Evolutionary conservation across 2,329 filamentous ascomycete species (phyloP).

Genomic region (Beauveria bassiana): DNA sequence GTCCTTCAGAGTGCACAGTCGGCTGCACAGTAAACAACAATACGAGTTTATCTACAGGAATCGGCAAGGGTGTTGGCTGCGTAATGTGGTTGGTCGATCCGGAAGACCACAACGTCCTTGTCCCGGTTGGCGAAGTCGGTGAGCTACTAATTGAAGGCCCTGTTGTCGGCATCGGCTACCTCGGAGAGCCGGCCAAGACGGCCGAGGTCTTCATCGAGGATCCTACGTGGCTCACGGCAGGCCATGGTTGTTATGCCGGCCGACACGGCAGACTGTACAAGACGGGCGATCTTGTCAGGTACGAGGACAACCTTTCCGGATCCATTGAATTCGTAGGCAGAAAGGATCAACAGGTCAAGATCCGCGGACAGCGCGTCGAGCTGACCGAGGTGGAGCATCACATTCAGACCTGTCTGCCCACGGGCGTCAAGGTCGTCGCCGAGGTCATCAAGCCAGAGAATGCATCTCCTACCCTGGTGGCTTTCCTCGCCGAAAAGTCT

Average conservation of each 20-base stretch:
- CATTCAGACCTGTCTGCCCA: constrained; percentile 36
- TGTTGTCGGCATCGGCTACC: constrained; percentile 55
- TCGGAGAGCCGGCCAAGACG: constrained; percentile 51
- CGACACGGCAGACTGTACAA: constrained; percentile 44
- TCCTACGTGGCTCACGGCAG: constrained; percentile 42
- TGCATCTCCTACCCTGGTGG: constrained; percentile 37
- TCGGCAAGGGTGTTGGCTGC: constrained; percentile 40
- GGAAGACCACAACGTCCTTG: constrained; percentile 36
- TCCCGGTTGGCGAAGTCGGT: constrained; percentile 41
- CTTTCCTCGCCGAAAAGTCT: constrained; percentile 31
- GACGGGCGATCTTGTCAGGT: constrained; percentile 51
- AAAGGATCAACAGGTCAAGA: constrained; percentile 61
- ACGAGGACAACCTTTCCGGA: constrained; percentile 44
- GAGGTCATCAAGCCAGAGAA: constrained; percentile 41
- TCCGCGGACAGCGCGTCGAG: constrained; percentile 58
- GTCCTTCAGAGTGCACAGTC: constrained; percentile 47
- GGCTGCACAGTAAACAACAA: constrained; percentile 41
- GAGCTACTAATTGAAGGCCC: constrained; percentile 50
- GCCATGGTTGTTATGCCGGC: constrained; percentile 27
- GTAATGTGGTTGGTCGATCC: constrained; percentile 45
- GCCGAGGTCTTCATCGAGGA: constrained; percentile 48
- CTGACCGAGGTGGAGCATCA: constrained; percentile 46
- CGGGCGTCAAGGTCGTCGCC: constrained; percentile 35
- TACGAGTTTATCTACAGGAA: constrained; percentile 33
- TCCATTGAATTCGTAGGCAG: constrained; percentile 52